Percentiles rank a stretch among this genome's conserved stretches.
Evolutionary conservation across 768 basidiomycete species (phyloP).

Genomic region (Boletus reticulatus): DNA sequence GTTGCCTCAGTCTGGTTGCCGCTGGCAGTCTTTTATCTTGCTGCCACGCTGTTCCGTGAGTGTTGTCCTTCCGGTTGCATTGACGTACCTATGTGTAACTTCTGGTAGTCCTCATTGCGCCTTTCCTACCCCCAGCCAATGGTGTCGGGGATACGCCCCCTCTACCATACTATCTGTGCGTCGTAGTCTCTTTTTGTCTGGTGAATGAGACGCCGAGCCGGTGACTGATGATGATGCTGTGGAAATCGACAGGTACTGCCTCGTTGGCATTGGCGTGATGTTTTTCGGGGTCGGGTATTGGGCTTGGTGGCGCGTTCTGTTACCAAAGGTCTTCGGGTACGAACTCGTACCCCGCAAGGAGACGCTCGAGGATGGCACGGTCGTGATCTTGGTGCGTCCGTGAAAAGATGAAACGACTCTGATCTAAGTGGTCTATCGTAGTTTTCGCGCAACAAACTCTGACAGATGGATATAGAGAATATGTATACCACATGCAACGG

Average conservation of each 20-base stretch:
- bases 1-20: conserved; percentile 49
- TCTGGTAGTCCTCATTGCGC: conserved; percentile 48
- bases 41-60: conserved; percentile 49
- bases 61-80: neutral
- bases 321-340: conserved; percentile 50
- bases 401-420: too few relatives aligned
- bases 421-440: neutral
- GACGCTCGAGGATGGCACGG: conserved; percentile 48
- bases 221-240: neutral
- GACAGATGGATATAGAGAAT: too few relatives aligned
- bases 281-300: conserved; percentile 49
- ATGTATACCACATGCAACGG: too few relatives aligned
- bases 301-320: conserved; percentile 49
- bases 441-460: conserved; percentile 13
- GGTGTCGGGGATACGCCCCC: conserved; percentile 59
- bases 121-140: conserved; percentile 53
- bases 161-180: conserved; percentile 54
- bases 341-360: conserved; percentile 49
- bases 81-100: neutral
- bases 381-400: conserved; percentile 47
- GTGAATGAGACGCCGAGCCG: conserved; percentile 26
- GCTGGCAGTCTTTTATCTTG: conserved; percentile 53
- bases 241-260: conserved; percentile 41
- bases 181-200: neutral
- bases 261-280: conserved; percentile 52